Conservation (phyloP, 164 flowering plant species). For the Paratinospora sagittata region DNA sequence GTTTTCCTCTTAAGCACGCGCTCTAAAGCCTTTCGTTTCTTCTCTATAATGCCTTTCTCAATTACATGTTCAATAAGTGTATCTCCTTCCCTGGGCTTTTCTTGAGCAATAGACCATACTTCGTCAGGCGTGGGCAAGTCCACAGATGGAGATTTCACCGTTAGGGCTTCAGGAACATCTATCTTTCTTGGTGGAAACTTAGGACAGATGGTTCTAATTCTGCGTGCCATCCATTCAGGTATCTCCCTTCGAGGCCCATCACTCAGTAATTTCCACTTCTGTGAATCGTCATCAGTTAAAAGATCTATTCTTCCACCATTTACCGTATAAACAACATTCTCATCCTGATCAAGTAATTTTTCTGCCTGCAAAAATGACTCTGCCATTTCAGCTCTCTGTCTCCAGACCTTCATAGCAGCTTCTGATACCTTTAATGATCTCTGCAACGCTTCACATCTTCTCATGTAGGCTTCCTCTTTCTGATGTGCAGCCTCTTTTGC, state of each 20-base stretch:
- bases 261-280: constrained; percentile 49
- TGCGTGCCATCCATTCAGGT: constrained; percentile 58
- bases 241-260: constrained; percentile 59
- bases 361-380: constrained; percentile 39
- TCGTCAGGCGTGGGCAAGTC: constrained; percentile 47
- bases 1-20: constrained; percentile 47
- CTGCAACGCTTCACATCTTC: constrained; percentile 48
- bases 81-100: constrained; percentile 49
- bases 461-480: constrained; percentile 44
- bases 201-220: constrained; percentile 38
- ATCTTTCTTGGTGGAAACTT: constrained; percentile 54
- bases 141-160: constrained; percentile 26
- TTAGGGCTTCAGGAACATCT: constrained; percentile 31
- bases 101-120: constrained; percentile 61
- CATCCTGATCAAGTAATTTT: constrained; percentile 24
- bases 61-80: constrained; percentile 43
- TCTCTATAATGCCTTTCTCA: constrained; percentile 52
- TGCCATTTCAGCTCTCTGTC: constrained; percentile 48
- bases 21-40: constrained; percentile 49
- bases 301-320: constrained; percentile 61
- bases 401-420: constrained; percentile 42
- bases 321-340: constrained; percentile 28
- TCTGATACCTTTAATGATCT: constrained; percentile 47
- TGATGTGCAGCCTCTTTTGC: constrained; percentile 39
- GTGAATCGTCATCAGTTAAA: constrained; percentile 47